A percentile compares a stretch with the other conserved stretches of the same genome.
Evolutionary conservation across 2,329 filamentous ascomycete genomes (phyloP).

Genomic region (Epichloe elymi): DNA sequence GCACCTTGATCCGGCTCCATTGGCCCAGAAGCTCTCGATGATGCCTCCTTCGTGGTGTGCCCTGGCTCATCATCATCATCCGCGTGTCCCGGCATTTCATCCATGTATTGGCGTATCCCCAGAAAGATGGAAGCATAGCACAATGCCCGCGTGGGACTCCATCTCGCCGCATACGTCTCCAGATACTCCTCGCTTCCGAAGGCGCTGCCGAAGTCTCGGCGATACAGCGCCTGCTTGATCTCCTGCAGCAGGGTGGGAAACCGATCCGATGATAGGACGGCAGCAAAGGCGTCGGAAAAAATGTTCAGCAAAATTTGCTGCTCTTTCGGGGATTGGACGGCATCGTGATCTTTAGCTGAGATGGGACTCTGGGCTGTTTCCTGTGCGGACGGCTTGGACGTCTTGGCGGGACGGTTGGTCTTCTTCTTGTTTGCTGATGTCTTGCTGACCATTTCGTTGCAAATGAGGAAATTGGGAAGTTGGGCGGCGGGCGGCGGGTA

Average conservation of each 20-base stretch:
- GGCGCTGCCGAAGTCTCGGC: slow-evolving; percentile 68
- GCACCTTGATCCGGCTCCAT: neutral
- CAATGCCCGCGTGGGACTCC: slow-evolving; percentile 77
- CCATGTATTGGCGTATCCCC: slow-evolving; percentile 22
- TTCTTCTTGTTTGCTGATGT: slow-evolving; percentile 1
- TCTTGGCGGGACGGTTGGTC: neutral
- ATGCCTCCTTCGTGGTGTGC: neutral
- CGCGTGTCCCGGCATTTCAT: slow-evolving; percentile 10
- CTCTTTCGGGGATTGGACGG: slow-evolving; percentile 7
- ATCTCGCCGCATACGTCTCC: slow-evolving; percentile 74
- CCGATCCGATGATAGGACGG: slow-evolving; percentile 31
- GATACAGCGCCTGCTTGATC: slow-evolving; percentile 75
- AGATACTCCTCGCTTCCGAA: slow-evolving; percentile 62
- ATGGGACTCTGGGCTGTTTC: neutral
- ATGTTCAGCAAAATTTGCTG: slow-evolving; percentile 63
- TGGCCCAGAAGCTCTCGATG: neutral
- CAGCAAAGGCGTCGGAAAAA: slow-evolving; percentile 49
- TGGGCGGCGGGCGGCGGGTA: neutral
- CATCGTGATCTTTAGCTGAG: neutral
- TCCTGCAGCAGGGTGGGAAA: slow-evolving; percentile 54
- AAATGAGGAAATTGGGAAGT: neutral
- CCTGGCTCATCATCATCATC: neutral
- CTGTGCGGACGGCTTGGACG: neutral
- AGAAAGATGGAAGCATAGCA: slow-evolving; percentile 56
- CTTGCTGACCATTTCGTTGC: slow-evolving; percentile 4